Percentiles rank a stretch among this genome's conserved stretches.
phyloP scores from a whole-genome alignment of 495 filamentous ascomycete genomes.

The Aspergillus hancockii region DNA sequence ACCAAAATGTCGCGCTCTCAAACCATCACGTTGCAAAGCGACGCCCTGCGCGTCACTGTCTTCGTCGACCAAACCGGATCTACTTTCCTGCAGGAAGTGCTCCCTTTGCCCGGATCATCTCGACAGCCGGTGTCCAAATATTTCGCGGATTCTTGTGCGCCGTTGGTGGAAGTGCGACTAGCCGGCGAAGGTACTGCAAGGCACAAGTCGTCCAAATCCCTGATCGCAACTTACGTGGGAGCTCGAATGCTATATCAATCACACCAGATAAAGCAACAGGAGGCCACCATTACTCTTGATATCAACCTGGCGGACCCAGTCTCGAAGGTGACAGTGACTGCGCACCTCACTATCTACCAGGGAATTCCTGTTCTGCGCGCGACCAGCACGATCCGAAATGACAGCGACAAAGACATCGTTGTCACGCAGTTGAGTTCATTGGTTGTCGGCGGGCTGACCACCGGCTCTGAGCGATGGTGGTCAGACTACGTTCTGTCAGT shows the following conservation, averaged over 20 bases:
- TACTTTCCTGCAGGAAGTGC: conserved; percentile 9
- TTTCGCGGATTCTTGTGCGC: conserved; percentile 11
- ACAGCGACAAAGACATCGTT: conserved; percentile 6
- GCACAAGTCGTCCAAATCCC: conserved; percentile 20
- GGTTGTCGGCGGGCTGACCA: conserved; percentile 20
- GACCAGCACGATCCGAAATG: conserved; percentile 16
- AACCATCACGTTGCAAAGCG: conserved; percentile 8
- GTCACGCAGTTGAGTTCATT: conserved; percentile 22
- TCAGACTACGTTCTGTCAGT: conserved; percentile 17
- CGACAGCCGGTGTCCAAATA: conserved; percentile 10
- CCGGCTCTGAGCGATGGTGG: conserved; percentile 21
- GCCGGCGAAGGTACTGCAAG: conserved; percentile 23
- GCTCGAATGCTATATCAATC: conserved; percentile 15
- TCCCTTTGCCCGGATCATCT: conserved; percentile 1
- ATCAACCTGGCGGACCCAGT: conserved; percentile 7
- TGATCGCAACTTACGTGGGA: conserved; percentile 20
- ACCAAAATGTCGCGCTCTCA: conserved; percentile 4
- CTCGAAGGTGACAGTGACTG: conserved; percentile 10
- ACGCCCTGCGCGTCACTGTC: conserved; percentile 8
- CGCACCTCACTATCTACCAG: conserved; percentile 16
- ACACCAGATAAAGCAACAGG: conserved; percentile 5
- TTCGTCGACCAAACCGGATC: conserved; percentile 9
- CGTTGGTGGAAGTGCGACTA: conserved; percentile 20
- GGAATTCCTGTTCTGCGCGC: conserved; percentile 14
- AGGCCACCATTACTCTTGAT: conserved; percentile 5